Evolutionary conservation across 176 grass and related monocot genomes (phyloP).

Genomic region (sorghum (Sorghum bicolor)): DNA sequence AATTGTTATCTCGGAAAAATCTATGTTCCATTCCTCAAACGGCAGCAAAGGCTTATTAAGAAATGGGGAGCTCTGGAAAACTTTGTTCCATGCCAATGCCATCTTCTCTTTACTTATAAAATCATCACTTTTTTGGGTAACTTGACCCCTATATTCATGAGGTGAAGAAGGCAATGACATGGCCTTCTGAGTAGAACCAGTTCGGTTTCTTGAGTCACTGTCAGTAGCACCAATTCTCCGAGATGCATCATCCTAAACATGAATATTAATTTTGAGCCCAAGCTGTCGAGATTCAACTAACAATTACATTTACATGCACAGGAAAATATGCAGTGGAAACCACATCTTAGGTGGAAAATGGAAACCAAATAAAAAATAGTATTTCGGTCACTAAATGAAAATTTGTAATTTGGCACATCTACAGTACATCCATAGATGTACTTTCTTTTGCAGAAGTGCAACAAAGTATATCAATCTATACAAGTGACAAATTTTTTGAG

Average conservation of each 20-base stretch:
- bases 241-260: constrained; percentile 61
- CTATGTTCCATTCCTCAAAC: constrained; percentile 99
- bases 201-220: constrained; percentile 54
- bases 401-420: not conserved
- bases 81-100: constrained; percentile 77
- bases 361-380: not conserved
- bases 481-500: too few species aligned
- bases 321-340: not conserved
- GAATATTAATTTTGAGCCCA: constrained; percentile 34
- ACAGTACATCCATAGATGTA: not conserved
- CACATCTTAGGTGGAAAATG: not conserved
- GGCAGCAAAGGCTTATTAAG: constrained; percentile 82
- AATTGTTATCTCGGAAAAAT: constrained; percentile 95
- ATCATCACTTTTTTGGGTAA: constrained; percentile 50
- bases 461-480: not conserved
- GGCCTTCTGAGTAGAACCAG: constrained; percentile 71
- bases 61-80: constrained; percentile 81
- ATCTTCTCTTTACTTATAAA: constrained; percentile 71
- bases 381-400: not conserved
- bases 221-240: constrained; percentile 23
- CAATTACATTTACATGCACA: not conserved
- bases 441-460: not conserved
- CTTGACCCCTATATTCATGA: constrained; percentile 80
- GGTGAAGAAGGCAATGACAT: constrained; percentile 93
- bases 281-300: constrained; percentile 16